Evolutionary conservation across 768 basidiomycete species (phyloP), one percentile per base, ranked within the genome.

Genomic region (Russula sp.): DNA sequence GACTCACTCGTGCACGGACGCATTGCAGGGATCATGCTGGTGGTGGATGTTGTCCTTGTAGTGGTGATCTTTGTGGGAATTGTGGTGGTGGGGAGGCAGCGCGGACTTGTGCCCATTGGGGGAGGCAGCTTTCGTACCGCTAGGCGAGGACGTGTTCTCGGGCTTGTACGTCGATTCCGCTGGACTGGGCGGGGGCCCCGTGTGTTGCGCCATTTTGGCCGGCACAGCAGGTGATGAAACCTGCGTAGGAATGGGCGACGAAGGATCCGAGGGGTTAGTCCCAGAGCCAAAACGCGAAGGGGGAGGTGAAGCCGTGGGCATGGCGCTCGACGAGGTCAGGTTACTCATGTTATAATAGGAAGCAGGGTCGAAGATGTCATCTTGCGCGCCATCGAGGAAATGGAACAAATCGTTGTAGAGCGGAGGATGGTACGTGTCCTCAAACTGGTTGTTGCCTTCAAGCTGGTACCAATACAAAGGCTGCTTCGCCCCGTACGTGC

Each of bases 361-460:
- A 35, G 8, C 22, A 20, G 48, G 2, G 7, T 48, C 60, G 66
- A 80, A 79, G 64, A 80, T 74, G 66, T 80, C 74, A 27, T 71
- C 66, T 70, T 82, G 79, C 7, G 77, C 76, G 47, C 81, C 81
- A 62, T 80, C 73, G 1, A 31, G 50, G 69, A 77, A 81, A 56
- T 76, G 74, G 68, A 76, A 82, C 18, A 72, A 59, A 37, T 67
- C 63, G 50, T 71, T 74, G 68, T 82, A 82, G 31, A 67, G 59
- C n/a, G 74, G 75, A 7, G 75, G 70, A 20, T 49, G 18, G 58
- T 72, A 69, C 0, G 64, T 64, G 58, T 61, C 73, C 63, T 77
- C 74, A 52, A 70, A 71, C 71, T 74, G 72, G 70, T 77, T 79
- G 71, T 76, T 76, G 37, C 73, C 39, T 52, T 78, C 75, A 1